Evolutionary conservation across 1,139 yeast species (phyloP), one percentile per base, ranked within the genome.

Genomic region (Lodderomyces beijingensis): DNA sequence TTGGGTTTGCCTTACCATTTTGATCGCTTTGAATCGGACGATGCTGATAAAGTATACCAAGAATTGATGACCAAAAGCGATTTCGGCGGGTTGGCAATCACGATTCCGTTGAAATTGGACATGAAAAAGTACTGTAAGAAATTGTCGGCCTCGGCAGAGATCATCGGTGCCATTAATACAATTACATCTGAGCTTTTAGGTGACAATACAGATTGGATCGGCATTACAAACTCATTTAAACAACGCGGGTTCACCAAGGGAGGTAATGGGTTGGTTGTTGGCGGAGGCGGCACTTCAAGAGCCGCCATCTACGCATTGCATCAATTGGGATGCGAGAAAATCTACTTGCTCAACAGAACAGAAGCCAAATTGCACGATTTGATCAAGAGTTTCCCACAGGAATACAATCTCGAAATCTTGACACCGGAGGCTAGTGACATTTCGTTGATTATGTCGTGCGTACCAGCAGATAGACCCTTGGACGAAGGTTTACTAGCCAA

Each of bases 241-340:
- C 59, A 70, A 39, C 35, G 37, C n/a, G 91, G 91, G 8, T 79
- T 79, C 21, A 53, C 51, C 12, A 54, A 31, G 5, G 57, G 31
- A 5, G 56, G 67, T 13, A 65, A 70, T 37, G 93, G 88, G 27
- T 65, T 91, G 40, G 82, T 91, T 33, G 67, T 91, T 45, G 99
- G 99, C 31, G 96, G 95, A 18, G 99, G 99, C 28, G 99, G 99
- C 31, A 89, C 99, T 23, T 81, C 96, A 0, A 75, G 96, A 51
- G 96, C 98, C 26, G 98, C 97, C 1, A 77, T 86, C 16, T 89
- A 74, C 55, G 97, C 98, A 1, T 70, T 91, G 47, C 76, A 79
- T 49, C 56, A 75, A 42, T 63, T 91, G 65, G 96, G 96, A 2
- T 87, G 94, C 53, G 49, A 65, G 25, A 76, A 70, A 45, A 84